phyloP scores from a whole-genome alignment of 148 eudicot genomes.

The Fagopyrum homotropicum region DNA sequence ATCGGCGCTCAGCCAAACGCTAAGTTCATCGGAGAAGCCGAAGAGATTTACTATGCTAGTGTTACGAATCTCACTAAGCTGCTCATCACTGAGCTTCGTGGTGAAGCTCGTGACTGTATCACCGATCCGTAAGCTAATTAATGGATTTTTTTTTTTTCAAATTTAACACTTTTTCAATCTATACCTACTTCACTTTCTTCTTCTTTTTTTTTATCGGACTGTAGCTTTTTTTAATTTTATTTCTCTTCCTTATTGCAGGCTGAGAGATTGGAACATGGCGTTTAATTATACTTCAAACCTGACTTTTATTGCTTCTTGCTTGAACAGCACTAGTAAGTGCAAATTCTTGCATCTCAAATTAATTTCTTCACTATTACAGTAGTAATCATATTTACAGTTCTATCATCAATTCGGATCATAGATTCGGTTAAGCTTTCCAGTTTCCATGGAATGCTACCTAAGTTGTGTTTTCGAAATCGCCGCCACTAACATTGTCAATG shows the following conservation, averaged over 20 bases:
- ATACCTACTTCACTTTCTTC: background rate
- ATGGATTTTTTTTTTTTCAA: background rate
- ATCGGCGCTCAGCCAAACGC: background rate
- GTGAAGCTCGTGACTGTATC: slow-evolving; percentile 9
- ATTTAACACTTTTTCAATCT: background rate
- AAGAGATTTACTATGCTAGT: background rate
- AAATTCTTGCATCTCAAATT: background rate
- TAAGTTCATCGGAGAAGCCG: slow-evolving; percentile 1
- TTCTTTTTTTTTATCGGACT: background rate
- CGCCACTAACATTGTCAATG: no score
- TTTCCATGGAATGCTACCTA: no score
- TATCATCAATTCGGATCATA: no score
- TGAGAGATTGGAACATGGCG: slow-evolving; percentile 11
- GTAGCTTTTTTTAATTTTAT: background rate
- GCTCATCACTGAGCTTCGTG: slow-evolving; percentile 9
- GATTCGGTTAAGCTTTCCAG: no score
- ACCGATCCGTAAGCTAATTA: slow-evolving; percentile 9
- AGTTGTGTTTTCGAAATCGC: no score
- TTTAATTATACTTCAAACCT: slow-evolving; percentile 5
- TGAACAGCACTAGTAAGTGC: slow-evolving; percentile 6
- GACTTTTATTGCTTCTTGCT: slow-evolving; percentile 3
- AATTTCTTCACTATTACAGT: no score
- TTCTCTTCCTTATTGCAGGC: background rate
- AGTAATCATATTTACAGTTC: no score
- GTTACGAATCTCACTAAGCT: slow-evolving; percentile 7